A percentile compares a stretch with the other conserved stretches of the same genome.
Conservation (phyloP, 805 yeast species). For the Saccharomycopsis schoenii region DNA sequence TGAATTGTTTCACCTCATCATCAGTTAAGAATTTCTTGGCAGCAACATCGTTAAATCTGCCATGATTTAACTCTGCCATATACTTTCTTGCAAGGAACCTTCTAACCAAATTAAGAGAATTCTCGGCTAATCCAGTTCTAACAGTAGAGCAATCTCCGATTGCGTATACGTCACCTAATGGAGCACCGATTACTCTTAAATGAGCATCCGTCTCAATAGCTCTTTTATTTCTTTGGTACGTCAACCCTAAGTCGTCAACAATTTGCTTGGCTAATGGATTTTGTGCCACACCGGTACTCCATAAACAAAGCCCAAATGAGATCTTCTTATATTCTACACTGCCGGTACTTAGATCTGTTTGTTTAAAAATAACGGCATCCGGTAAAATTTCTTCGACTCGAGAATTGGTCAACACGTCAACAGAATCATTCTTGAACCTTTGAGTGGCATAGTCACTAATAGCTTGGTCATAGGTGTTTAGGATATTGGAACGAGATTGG, state of each 20-base stretch:
- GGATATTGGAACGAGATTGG: conserved; percentile 57
- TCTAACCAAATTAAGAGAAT: conserved; percentile 42
- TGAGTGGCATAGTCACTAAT: conserved; percentile 57
- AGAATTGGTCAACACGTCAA: conserved; percentile 54
- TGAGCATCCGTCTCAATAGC: conserved; percentile 76
- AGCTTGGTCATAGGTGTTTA: conserved; percentile 59
- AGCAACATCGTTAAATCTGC: conserved; percentile 15
- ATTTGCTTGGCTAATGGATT: conserved; percentile 51
- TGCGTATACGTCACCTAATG: conserved; percentile 58
- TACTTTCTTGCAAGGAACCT: conserved; percentile 34
- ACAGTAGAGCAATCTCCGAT: conserved; percentile 67
- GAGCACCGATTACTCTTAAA: conserved; percentile 58
- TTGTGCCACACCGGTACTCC: conserved; percentile 72
- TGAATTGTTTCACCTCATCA: conserved; percentile 40
- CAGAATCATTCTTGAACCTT: conserved; percentile 51
- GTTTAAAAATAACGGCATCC: conserved; percentile 49
- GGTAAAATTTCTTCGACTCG: conserved; percentile 50
- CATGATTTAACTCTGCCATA: conserved; percentile 25
- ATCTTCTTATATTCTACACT: conserved; percentile 34
- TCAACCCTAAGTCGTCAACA: conserved; percentile 35
- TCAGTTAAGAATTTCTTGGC: conserved; percentile 31
- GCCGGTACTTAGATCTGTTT: conserved; percentile 34
- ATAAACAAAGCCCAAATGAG: conserved; percentile 59
- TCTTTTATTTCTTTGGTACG: conserved; percentile 47
- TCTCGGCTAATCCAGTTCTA: conserved; percentile 48